Conservation (phyloP, 2,329 filamentous ascomycete genomes). For the Aspergillus ochraceus region DNA sequence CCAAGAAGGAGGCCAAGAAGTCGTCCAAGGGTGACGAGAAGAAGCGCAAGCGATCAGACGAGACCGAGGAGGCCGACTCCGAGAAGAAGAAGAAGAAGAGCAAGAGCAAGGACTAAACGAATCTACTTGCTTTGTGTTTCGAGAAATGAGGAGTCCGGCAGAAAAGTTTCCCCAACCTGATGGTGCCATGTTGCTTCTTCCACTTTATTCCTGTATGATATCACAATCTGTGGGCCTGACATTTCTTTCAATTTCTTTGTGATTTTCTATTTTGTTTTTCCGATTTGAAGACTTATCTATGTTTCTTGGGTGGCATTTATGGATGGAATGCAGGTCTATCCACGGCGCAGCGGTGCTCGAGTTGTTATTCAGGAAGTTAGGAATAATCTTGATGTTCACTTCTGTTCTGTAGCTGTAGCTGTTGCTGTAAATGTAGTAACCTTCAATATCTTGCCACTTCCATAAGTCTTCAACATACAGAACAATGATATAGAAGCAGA, state of each 20-base stretch:
- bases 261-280: conserved; percentile 30
- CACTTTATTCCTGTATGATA: conserved; percentile 43
- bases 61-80: conserved; percentile 56
- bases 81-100: conserved; percentile 54
- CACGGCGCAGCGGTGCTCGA: conserved; percentile 32
- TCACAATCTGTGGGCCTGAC: conserved; percentile 35
- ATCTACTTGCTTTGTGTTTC: background rate
- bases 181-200: conserved; percentile 17
- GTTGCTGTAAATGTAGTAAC: no score
- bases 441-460: no score
- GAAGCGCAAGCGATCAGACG: conserved; percentile 66
- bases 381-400: conserved; percentile 20
- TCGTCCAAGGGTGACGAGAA: conserved; percentile 60
- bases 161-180: conserved; percentile 20
- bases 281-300: conserved; percentile 13
- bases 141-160: conserved; percentile 12
- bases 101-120: conserved; percentile 57
- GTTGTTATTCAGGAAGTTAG: conserved; percentile 25
- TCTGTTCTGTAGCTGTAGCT: no score
- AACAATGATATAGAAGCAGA: no score
- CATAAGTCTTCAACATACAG: no score
- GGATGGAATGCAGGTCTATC: conserved; percentile 28
- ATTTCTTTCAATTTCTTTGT: conserved; percentile 27
- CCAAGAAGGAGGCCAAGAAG: conserved; percentile 63
- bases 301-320: conserved; percentile 35